Evolutionary conservation across 139 green algal species (phyloP).

Genomic region (Medakamo hakoo): DNA sequence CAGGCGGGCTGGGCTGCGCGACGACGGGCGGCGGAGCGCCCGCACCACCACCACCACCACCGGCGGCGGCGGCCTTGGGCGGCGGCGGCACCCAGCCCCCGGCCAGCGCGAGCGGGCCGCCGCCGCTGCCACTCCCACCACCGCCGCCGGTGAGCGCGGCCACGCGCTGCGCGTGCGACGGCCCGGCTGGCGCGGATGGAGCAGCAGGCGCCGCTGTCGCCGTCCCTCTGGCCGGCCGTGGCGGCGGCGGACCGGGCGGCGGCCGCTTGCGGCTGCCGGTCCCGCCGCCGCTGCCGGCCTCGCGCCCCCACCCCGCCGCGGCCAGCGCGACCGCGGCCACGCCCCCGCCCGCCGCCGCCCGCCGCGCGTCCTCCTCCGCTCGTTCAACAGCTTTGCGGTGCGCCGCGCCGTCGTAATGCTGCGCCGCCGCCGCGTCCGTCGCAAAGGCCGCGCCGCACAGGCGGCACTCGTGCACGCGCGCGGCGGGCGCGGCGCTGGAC

Average conservation of each 20-base stretch:
- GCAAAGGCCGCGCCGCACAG: slow-evolving; percentile 7
- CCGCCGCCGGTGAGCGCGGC: background rate
- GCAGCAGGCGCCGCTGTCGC: no score
- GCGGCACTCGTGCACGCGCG: slow-evolving; percentile 1
- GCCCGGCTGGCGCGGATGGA: background rate
- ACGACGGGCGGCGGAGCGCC: no score
- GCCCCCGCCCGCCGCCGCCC: background rate
- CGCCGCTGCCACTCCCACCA: background rate
- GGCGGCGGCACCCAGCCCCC: background rate
- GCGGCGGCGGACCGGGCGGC: no score
- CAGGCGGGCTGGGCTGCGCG: no score
- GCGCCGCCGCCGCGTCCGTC: background rate
- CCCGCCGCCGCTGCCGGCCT: background rate
- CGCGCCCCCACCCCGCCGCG: background rate
- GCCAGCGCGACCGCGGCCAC: background rate
- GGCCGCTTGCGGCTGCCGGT: no score
- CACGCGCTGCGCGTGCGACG: background rate
- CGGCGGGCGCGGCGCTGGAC: background rate
- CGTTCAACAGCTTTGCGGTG: slow-evolving; percentile 6
- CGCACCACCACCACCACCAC: no score
- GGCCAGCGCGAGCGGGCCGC: no score
- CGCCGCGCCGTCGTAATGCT: slow-evolving; percentile 7
- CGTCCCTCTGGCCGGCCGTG: no score
- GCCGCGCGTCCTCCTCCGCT: slow-evolving; percentile 1
- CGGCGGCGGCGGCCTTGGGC: no score